Base-by-base conservation (phyloP, 2,329 filamentous ascomycete genomes). In the Beauveria scarabaeidicola region DNA sequence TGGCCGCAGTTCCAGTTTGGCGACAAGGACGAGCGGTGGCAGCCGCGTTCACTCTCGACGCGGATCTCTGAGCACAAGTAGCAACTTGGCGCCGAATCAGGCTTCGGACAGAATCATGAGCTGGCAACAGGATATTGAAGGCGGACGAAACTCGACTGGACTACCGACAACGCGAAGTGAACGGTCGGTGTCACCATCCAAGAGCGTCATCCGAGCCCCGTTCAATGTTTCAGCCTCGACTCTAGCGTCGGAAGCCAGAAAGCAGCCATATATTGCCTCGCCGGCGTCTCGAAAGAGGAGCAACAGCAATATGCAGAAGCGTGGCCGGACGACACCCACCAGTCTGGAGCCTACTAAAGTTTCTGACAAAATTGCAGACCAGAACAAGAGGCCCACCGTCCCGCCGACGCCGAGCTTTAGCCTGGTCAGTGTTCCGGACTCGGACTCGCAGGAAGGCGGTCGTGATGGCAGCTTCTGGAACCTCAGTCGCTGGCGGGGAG, bases 31-130 rank as follows among this genome's bases (percentile, higher is more conserved):
- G 1, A 85, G 81, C 63, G 74, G 76, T 59, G 57, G 57, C 11
- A 78, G 77, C 61, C 75, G 77, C 63, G 65, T 69, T 1, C 77
- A 78, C 41, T 84, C 81, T 11, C 71, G 81, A 29, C 75, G 81
- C 7, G 80, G 79, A 9, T 87, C 84, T 1, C 73, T 87, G 2
- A 73, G 73, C 13, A 66, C 72, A n/a, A 66, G 63, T 23, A 64
- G 64, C 3, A 70, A 66, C 15, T 63, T 64, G 1, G 62, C 65
- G 15, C 70, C 68, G 19, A 63, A 67, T 15, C 74, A 72, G 61
- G 66, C 72, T 1, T 78, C 87, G 1, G 93, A 97, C 63, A 83
- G 90, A 17, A 97, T 97, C 64, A 81, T 95, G 64, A 89, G 85
- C 53, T 99, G 93, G 93, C 85, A 92, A 3, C 90, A 95, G 59